These are phyloP conservation scores for Candida gorgasii DNA, from an alignment of 805 yeast species.

Conservation along the genomic window DNA sequence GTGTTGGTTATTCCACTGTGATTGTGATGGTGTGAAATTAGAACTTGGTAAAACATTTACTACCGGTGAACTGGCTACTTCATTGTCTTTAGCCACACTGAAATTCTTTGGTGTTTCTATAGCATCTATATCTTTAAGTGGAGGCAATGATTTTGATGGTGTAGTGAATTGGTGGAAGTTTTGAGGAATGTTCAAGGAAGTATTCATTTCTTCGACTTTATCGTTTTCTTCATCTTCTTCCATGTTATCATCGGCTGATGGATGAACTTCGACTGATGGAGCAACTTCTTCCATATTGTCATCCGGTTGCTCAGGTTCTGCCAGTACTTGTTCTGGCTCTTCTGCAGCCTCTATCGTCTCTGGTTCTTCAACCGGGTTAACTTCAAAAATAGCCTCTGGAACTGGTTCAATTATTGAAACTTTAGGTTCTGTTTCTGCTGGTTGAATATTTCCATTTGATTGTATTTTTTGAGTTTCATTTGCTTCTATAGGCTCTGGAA, in stretches of 20 bases:
- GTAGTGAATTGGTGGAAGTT: conserved; percentile 29
- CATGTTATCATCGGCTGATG: neutral
- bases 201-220: conserved; percentile 13
- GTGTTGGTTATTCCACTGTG: neutral
- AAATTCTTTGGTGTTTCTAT: conserved; percentile 44
- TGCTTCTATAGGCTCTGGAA: too few species aligned
- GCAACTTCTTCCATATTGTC: neutral
- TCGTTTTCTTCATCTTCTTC: conserved; percentile 10
- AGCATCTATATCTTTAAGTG: conserved; percentile 42
- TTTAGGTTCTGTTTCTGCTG: neutral
- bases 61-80: conserved; percentile 22
- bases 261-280: too few species aligned
- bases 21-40: conserved; percentile 6
- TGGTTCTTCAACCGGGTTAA: conserved; percentile 1
- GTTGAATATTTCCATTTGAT: neutral
- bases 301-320: neutral
- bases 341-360: too few species aligned
- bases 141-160: conserved; percentile 43
- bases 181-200: conserved; percentile 12
- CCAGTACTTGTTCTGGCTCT: neutral
- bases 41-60: conserved; percentile 8
- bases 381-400: conserved; percentile 1
- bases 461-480: neutral
- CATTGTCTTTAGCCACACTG: conserved; percentile 38
- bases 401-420: neutral